Conservation (phyloP, 2,329 filamentous ascomycete genomes). For the Colletotrichum limetticola region DNA sequence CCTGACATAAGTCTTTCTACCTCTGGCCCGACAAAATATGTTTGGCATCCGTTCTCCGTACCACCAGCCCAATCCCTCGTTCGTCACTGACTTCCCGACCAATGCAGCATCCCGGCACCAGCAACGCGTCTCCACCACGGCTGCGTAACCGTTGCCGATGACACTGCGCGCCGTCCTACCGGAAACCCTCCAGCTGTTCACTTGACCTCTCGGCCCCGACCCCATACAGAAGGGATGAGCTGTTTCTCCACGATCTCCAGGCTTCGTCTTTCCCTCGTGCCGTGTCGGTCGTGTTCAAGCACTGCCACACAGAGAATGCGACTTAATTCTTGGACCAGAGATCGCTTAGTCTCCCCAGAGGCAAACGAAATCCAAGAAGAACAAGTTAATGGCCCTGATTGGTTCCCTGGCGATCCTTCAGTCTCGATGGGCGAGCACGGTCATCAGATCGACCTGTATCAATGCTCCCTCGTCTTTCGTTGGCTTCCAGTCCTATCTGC, state of each 20-base stretch:
- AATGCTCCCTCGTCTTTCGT: not conserved
- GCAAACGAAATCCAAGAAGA: conserved; percentile 24
- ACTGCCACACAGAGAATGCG: conserved; percentile 22
- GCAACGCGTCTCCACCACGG: not conserved
- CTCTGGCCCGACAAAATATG: not conserved
- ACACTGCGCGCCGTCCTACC: conserved; percentile 25
- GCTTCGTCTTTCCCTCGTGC: not conserved
- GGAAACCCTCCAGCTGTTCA: conserved; percentile 31
- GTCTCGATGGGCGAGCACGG: not conserved
- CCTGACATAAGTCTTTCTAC: not conserved
- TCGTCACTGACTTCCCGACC: not conserved
- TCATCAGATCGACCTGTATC: conserved; percentile 10
- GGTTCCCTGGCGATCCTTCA: conserved; percentile 26
- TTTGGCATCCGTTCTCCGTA: not conserved
- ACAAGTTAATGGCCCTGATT: conserved; percentile 10
- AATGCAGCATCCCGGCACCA: conserved; percentile 12
- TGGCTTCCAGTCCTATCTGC: not conserved
- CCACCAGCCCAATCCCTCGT: not conserved
- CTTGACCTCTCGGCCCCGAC: conserved; percentile 26
- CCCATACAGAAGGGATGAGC: conserved; percentile 27
- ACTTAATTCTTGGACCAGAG: conserved; percentile 4
- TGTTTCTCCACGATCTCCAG: not conserved
- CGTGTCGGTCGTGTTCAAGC: not conserved
- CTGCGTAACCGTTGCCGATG: conserved; percentile 14
- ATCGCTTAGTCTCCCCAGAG: conserved; percentile 9